These are phyloP conservation scores for Asparagopsis taxiformis DNA, from an alignment of 31 red algal genomes.

Conservation along the genomic window DNA sequence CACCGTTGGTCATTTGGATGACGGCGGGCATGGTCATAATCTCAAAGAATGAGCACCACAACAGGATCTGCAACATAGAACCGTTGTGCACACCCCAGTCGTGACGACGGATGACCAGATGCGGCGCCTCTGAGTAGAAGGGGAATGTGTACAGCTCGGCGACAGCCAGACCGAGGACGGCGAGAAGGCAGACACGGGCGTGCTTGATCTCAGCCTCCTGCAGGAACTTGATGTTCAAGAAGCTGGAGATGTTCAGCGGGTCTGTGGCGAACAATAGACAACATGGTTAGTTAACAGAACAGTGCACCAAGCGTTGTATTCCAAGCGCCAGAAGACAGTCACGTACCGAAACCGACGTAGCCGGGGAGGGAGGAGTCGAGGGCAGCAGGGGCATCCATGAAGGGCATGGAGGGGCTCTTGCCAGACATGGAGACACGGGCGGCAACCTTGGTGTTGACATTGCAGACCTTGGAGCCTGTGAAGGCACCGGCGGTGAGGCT, in stretches of 20 bases:
- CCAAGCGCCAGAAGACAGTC: background rate
- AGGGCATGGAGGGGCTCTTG: slow-evolving; percentile 75
- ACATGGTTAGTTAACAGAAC: slow-evolving; percentile 1
- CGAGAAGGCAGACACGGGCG: slow-evolving; percentile 87
- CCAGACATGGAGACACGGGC: slow-evolving; percentile 39
- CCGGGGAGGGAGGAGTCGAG: slow-evolving; percentile 47
- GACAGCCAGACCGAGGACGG: slow-evolving; percentile 74
- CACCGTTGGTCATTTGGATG: slow-evolving; percentile 83
- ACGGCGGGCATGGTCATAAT: slow-evolving; percentile 81
- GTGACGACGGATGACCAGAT: slow-evolving; percentile 67
- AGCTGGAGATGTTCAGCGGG: slow-evolving; percentile 78
- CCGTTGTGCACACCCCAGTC: slow-evolving; percentile 77
- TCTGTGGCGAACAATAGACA: slow-evolving; percentile 19
- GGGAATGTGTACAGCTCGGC: slow-evolving; percentile 87
- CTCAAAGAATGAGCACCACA: slow-evolving; percentile 85
- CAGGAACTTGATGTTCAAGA: slow-evolving; percentile 79
- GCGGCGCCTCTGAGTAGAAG: slow-evolving; percentile 74
- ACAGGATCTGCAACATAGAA: slow-evolving; percentile 68
- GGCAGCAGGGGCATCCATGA: slow-evolving; percentile 61
- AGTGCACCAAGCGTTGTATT: no score
- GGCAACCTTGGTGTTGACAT: background rate
- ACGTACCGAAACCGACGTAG: slow-evolving; percentile 58
- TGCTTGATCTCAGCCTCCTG: slow-evolving; percentile 89
- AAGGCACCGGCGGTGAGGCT: slow-evolving; percentile 4
- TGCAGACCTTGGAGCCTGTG: slow-evolving; percentile 14